phyloP scores from a whole-genome alignment of 2,329 filamentous ascomycete species.

The Fusarium sulawesiense region DNA sequence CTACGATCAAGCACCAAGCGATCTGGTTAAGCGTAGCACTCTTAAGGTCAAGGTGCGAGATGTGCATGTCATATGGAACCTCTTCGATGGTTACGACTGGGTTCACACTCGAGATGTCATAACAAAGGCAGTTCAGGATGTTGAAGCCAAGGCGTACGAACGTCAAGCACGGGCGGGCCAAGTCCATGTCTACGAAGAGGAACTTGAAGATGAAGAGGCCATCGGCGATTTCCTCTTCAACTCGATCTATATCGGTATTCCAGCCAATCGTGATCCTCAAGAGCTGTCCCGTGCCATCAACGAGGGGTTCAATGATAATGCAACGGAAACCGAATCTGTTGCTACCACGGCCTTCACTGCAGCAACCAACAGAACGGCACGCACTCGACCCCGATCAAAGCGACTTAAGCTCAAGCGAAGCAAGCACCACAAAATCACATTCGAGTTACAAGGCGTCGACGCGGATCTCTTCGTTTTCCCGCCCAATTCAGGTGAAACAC shows the following conservation, averaged over 20 bases:
- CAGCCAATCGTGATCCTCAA: slow-evolving; percentile 83
- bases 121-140: slow-evolving; percentile 85
- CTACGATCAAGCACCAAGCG: slow-evolving; percentile 74
- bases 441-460: slow-evolving; percentile 87
- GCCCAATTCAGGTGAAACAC: slow-evolving; percentile 79
- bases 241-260: slow-evolving; percentile 96
- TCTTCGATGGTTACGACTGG: slow-evolving; percentile 99
- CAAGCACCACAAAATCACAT: slow-evolving; percentile 93
- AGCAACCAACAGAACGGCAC: slow-evolving; percentile 63
- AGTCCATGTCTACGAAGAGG: slow-evolving; percentile 70
- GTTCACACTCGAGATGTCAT: slow-evolving; percentile 86
- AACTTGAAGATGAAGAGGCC: slow-evolving; percentile 83
- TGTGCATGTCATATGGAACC: slow-evolving; percentile 95
- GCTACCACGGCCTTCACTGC: slow-evolving; percentile 78
- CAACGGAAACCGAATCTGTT: slow-evolving; percentile 90
- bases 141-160: slow-evolving; percentile 85
- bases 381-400: slow-evolving; percentile 61
- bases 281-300: slow-evolving; percentile 89
- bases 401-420: slow-evolving; percentile 83
- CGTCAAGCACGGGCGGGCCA: slow-evolving; percentile 70
- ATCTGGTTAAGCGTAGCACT: slow-evolving; percentile 73
- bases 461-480: slow-evolving; percentile 86
- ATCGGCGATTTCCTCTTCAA: slow-evolving; percentile 98
- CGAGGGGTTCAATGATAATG: slow-evolving; percentile 84
- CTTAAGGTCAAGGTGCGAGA: slow-evolving; percentile 83